phyloP scores from a whole-genome alignment of 2,329 filamentous ascomycete genomes.

The Aspergillus transmontanensis region DNA sequence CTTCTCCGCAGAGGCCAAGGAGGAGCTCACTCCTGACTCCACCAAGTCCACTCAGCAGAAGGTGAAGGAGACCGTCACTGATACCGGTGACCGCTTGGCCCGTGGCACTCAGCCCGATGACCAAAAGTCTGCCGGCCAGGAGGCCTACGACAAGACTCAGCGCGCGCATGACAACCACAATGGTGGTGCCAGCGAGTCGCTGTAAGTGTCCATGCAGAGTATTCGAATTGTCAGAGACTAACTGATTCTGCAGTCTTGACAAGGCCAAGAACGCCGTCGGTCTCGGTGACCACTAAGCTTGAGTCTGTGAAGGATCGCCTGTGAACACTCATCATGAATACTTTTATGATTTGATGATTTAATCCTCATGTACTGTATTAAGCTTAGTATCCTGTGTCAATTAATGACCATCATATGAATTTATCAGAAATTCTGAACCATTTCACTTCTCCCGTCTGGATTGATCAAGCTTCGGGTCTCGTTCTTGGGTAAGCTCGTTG shows the following conservation, averaged over 20 bases:
- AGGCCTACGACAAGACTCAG: constrained; percentile 52
- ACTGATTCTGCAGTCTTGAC: constrained; percentile 36
- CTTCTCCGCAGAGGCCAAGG: constrained; percentile 51
- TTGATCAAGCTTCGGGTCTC: constrained; percentile 75
- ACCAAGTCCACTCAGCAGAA: constrained; percentile 64
- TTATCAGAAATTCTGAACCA: background rate
- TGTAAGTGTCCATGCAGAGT: constrained; percentile 35
- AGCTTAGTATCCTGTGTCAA: background rate
- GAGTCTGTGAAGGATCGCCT: background rate
- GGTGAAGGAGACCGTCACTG: constrained; percentile 59
- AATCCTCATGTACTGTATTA: constrained; percentile 16
- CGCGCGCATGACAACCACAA: constrained; percentile 51
- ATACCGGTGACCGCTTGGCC: constrained; percentile 59
- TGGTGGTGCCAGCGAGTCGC: constrained; percentile 42
- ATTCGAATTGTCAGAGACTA: constrained; percentile 3
- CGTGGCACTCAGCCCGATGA: constrained; percentile 59
- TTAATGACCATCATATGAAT: constrained; percentile 11
- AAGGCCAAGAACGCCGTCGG: constrained; percentile 49
- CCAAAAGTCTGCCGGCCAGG: constrained; percentile 63
- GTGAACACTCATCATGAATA: constrained; percentile 2
- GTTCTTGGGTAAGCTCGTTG: constrained; percentile 59
- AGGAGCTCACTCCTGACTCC: constrained; percentile 61
- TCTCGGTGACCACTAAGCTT: constrained; percentile 34
- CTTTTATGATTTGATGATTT: constrained; percentile 29
- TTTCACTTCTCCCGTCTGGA: constrained; percentile 55